Conservation (phyloP, 1,284 basidiomycete species). For the Ganoderma sinense region DNA sequence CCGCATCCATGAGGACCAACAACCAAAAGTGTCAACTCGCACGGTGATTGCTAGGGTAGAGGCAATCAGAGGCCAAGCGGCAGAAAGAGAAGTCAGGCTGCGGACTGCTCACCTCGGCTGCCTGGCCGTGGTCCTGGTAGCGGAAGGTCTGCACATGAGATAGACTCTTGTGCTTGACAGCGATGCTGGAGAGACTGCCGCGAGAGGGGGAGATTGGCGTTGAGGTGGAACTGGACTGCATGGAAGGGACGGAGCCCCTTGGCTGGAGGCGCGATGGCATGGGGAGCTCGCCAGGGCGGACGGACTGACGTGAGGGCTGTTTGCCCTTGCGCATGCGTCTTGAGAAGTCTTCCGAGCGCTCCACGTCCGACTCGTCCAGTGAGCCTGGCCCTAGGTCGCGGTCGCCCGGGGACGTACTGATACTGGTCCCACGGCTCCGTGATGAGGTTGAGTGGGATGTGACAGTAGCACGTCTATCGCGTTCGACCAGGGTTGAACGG, state of each 20-base stretch:
- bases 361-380: slow-evolving; percentile 60
- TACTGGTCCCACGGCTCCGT: slow-evolving; percentile 62
- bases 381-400: slow-evolving; percentile 43
- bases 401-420: slow-evolving; percentile 54
- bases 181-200: slow-evolving; percentile 43
- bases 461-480: slow-evolving; percentile 42
- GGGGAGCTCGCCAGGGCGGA: slow-evolving; percentile 60
- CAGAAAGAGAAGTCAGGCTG: not conserved
- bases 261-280: slow-evolving; percentile 59
- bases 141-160: slow-evolving; percentile 40
- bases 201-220: slow-evolving; percentile 41
- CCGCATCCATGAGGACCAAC: slow-evolving; percentile 75
- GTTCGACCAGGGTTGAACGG: slow-evolving; percentile 40
- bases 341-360: slow-evolving; percentile 53
- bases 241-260: slow-evolving; percentile 50
- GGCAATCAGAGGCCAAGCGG: not conserved
- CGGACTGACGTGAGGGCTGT: slow-evolving; percentile 29
- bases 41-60: not conserved
- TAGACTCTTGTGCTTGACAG: slow-evolving; percentile 35
- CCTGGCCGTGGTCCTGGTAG: slow-evolving; percentile 20
- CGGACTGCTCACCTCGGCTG: slow-evolving; percentile 20
- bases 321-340: slow-evolving; percentile 38
- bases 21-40: slow-evolving; percentile 64
- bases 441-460: slow-evolving; percentile 36
- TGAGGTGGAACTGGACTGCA: slow-evolving; percentile 44